Evolutionary conservation across 1,139 yeast species (phyloP).

Genomic region (Scheffersomyces quercinus): DNA sequence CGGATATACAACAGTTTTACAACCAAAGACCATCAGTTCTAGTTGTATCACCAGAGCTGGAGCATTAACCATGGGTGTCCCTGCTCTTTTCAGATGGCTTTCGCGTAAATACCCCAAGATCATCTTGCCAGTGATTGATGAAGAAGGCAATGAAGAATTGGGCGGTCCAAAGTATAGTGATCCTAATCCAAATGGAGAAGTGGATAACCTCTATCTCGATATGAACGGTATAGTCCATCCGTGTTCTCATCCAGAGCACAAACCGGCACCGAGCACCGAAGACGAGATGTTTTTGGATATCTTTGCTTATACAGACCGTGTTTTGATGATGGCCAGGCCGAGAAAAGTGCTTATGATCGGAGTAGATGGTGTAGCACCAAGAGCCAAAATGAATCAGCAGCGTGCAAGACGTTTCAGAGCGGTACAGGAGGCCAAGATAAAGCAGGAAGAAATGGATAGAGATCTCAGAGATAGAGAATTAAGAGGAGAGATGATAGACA

Average conservation of each 20-base stretch:
- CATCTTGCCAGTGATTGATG: slow-evolving; percentile 87
- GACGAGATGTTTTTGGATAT: slow-evolving; percentile 93
- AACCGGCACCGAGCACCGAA: slow-evolving; percentile 91
- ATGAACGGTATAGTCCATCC: slow-evolving; percentile 99
- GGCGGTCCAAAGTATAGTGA: slow-evolving; percentile 67
- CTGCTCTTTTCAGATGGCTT: slow-evolving; percentile 96
- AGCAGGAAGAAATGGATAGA: slow-evolving; percentile 60
- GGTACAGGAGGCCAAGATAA: slow-evolving; percentile 86
- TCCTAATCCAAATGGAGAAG: slow-evolving; percentile 93
- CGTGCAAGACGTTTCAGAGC: slow-evolving; percentile 92
- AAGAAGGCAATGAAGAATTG: slow-evolving; percentile 55
- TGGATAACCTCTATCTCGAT: slow-evolving; percentile 86
- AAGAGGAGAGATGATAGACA: slow-evolving; percentile 68
- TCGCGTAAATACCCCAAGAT: slow-evolving; percentile 92
- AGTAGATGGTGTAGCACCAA: slow-evolving; percentile 98
- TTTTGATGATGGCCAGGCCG: slow-evolving; percentile 91
- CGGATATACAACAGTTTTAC: background rate
- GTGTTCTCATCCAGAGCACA: slow-evolving; percentile 94
- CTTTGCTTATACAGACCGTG: slow-evolving; percentile 86
- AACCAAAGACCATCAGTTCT: background rate
- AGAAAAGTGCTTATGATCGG: slow-evolving; percentile 90
- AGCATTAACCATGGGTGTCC: slow-evolving; percentile 63
- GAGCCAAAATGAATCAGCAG: slow-evolving; percentile 99
- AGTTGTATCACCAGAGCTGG: background rate
- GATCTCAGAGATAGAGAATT: slow-evolving; percentile 52